Evolutionary conservation across 768 basidiomycete genomes (phyloP).

Genomic region (Rhizopogon vesiculosus): DNA sequence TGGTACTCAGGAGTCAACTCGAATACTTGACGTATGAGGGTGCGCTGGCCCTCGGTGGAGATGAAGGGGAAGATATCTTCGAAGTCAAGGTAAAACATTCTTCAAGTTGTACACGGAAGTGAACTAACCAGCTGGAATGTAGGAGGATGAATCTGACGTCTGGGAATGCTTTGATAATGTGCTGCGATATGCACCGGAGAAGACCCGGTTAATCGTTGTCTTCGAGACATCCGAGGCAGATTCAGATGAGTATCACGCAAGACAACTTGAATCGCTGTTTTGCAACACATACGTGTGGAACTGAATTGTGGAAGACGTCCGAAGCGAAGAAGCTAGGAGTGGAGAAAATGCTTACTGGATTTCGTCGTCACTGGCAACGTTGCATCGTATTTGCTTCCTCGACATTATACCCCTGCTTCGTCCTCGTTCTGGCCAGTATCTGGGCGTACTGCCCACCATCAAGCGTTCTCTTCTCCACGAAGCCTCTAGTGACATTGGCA

Average conservation of each 20-base stretch:
- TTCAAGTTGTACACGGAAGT: conserved; percentile 49
- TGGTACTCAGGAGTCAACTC: conserved; percentile 63
- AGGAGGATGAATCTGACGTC: conserved; percentile 62
- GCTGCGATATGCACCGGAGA: conserved; percentile 51
- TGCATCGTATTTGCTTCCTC: too few species aligned
- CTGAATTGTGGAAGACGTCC: conserved; percentile 47
- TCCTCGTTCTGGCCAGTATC: too few species aligned
- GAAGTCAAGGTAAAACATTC: conserved; percentile 74
- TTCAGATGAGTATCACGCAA: not conserved
- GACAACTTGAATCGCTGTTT: not conserved
- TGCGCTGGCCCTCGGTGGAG: conserved; percentile 56
- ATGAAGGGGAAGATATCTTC: conserved; percentile 74
- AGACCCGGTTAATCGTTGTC: conserved; percentile 62
- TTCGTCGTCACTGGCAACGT: conserved; percentile 22
- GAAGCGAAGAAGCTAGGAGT: not conserved
- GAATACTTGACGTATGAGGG: conserved; percentile 54
- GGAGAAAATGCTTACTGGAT: conserved; percentile 43
- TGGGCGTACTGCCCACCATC: too few species aligned
- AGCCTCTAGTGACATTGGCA: too few species aligned
- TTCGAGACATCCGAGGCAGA: conserved; percentile 42
- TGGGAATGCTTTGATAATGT: conserved; percentile 52
- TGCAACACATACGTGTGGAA: conserved; percentile 60
- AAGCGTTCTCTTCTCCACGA: too few species aligned
- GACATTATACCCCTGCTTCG: too few species aligned
- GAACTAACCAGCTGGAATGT: conserved; percentile 70